Evolutionary conservation across 2,329 filamentous ascomycete species (phyloP), one percentile per base, ranked within the genome.

Genomic region (Arthrobotrys pseudoclavata): DNA sequence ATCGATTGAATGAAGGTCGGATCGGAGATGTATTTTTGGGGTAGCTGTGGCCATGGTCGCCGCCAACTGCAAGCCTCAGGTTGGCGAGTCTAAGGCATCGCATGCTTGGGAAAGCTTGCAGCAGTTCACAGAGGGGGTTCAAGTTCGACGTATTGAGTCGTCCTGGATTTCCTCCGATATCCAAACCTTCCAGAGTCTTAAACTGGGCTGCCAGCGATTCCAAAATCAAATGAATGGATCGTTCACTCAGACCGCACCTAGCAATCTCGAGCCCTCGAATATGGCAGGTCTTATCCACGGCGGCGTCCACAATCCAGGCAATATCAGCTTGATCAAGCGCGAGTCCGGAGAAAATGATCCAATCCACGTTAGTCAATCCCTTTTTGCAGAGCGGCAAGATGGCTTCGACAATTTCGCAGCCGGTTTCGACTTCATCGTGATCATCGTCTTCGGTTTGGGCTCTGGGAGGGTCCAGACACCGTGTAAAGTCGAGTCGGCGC

Each of bases 271-370:
- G 85, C 0, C 89, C 90, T 57, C 91, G 88, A 66, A 92, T 85
- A 80, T 90, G 89, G 70, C 90, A 91, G 26, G 85, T 85, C 79
- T 87, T 86, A 76, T 91, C 89, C 0, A 90, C 89, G 9, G 90
- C 88, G n/a, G 90, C 89, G 79, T 90, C 89, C 52, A 91, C 89
- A 53, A 83, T 81, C 79, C 88, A 88, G 79, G 92, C 91, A 66
- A 92, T 84, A 83, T 92, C 91, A 0, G 89, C 89, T 67, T 92
- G 91, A 47, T 89, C 90, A n/a, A 92, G 86, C 76, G 88, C 87
- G 77, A 92, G 90, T 12, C 89, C 89, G 76, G 89, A 92, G 74
- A 92, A 83, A 22, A 88, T 86, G 66, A 92, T 87, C 90, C 91
- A 92, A 82, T 91, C 89, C 18, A 92, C 88, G 80, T 89, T 91